A percentile compares a stretch with the other conserved stretches of the same genome.
Evolutionary conservation across 164 flowering plant genomes (phyloP).

Genomic region (Brasenia schreberi): DNA sequence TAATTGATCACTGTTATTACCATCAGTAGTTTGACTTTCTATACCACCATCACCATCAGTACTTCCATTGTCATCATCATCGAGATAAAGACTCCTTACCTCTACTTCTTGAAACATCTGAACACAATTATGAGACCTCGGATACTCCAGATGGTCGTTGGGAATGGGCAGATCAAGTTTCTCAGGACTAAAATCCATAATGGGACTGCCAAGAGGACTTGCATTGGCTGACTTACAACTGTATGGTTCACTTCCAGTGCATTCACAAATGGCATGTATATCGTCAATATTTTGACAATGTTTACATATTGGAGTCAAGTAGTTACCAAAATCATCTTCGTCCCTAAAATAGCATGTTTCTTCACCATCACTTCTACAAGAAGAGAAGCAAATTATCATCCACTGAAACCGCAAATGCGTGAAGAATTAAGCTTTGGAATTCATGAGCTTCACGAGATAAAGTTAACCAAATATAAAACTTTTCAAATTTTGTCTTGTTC

Average conservation of each 20-base stretch:
- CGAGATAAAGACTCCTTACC: conserved; percentile 31
- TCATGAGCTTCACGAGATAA: too few species aligned
- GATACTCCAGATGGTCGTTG: conserved; percentile 20
- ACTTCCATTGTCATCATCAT: conserved; percentile 27
- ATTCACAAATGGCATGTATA: conserved; percentile 58
- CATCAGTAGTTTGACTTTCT: too few species aligned
- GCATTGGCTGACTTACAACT: conserved; percentile 47
- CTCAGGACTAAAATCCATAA: conserved; percentile 39
- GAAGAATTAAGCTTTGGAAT: too few species aligned
- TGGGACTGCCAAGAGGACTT: conserved; percentile 75
- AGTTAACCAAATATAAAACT: too few species aligned
- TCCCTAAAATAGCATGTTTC: conserved; percentile 15
- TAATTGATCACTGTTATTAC: conserved; percentile 18
- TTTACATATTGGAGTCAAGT: conserved; percentile 51
- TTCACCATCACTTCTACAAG: conserved; percentile 76
- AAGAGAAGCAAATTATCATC: neutral
- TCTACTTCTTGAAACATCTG: conserved; percentile 28
- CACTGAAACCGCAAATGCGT: neutral
- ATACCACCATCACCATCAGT: conserved; percentile 21
- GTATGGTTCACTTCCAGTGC: conserved; percentile 44
- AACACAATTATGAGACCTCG: conserved; percentile 20
- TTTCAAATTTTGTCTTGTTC: neutral
- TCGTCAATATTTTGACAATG: conserved; percentile 47
- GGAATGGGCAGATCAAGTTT: conserved; percentile 38
- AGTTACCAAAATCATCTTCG: conserved; percentile 36